A percentile compares a stretch with the other conserved stretches of the same genome.
Conservation (phyloP, 805 yeast genomes). For the Yarrowia sp. region DNA sequence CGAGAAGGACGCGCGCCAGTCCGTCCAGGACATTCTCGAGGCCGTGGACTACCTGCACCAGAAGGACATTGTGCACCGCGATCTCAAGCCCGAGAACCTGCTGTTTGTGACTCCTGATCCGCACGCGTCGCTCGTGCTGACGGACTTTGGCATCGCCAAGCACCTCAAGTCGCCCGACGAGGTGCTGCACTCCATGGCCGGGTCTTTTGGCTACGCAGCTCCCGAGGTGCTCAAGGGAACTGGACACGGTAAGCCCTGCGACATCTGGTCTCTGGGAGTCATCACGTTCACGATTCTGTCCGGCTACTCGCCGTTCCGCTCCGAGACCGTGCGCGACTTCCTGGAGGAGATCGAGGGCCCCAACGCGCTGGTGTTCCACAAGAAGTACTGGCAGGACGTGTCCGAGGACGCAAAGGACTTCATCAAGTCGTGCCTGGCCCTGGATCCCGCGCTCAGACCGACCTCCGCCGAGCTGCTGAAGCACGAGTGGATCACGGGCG, state of each 20-base stretch:
- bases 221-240: conserved; percentile 81
- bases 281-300: conserved; percentile 85
- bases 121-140: conserved; percentile 74
- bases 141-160: conserved; percentile 96
- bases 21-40: conserved; percentile 68
- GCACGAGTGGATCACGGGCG: conserved; percentile 69
- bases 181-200: conserved; percentile 69
- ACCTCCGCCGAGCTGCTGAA: conserved; percentile 61
- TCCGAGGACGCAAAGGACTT: conserved; percentile 78
- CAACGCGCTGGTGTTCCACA: conserved; percentile 78
- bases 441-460: conserved; percentile 65
- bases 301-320: conserved; percentile 88
- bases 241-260: conserved; percentile 96
- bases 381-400: conserved; percentile 80
- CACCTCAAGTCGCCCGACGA: conserved; percentile 59
- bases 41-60: conserved; percentile 79
- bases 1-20: conserved; percentile 79
- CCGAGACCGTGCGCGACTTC: conserved; percentile 80
- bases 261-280: conserved; percentile 93
- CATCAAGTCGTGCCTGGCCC: conserved; percentile 65
- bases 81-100: conserved; percentile 90
- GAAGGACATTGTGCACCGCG: conserved; percentile 83
- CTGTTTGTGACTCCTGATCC: conserved; percentile 62
- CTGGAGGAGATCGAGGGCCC: conserved; percentile 72
- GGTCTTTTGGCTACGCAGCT: conserved; percentile 95